phyloP scores from a whole-genome alignment of 768 basidiomycete species.

The Russula earlei region DNA sequence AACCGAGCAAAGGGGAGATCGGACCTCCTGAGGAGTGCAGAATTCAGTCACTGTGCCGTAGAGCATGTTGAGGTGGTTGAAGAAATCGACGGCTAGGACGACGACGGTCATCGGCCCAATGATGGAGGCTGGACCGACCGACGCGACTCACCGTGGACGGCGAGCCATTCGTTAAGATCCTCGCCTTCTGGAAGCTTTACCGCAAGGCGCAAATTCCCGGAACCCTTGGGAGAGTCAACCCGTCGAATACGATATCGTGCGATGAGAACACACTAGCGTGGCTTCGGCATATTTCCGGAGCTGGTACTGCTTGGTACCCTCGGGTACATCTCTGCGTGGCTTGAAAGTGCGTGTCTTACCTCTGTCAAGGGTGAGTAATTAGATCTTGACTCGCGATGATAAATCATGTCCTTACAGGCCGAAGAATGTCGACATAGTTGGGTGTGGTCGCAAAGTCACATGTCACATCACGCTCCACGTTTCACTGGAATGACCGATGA shows the following conservation, averaged over 20 bases:
- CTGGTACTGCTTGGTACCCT: constrained; percentile 97
- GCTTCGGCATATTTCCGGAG: constrained; percentile 95
- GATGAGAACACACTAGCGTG: constrained; percentile 55
- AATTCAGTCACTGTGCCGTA: constrained; percentile 98
- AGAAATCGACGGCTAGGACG: constrained; percentile 87
- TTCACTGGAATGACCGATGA: too few relatives aligned
- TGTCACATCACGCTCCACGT: not conserved
- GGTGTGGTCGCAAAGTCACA: not conserved
- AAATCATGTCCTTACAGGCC: constrained; percentile 52
- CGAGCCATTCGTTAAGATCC: constrained; percentile 98
- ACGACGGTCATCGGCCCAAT: not conserved
- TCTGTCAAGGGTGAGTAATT: constrained; percentile 31
- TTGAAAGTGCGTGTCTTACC: constrained; percentile 94
- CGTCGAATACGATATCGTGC: not conserved
- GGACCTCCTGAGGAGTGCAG: constrained; percentile 86
- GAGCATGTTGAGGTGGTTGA: constrained; percentile 99
- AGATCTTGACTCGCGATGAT: not conserved
- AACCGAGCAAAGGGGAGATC: constrained; percentile 14
- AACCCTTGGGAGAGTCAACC: constrained; percentile 48
- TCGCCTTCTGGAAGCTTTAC: constrained; percentile 95
- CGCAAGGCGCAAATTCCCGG: constrained; percentile 86
- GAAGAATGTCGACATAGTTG: constrained; percentile 76
- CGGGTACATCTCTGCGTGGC: constrained; percentile 88
- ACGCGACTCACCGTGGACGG: constrained; percentile 72
- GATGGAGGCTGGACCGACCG: not conserved